Evolutionary conservation across 1,284 basidiomycete species (phyloP).

Genomic region (Sanghuangporus sanghuang): DNA sequence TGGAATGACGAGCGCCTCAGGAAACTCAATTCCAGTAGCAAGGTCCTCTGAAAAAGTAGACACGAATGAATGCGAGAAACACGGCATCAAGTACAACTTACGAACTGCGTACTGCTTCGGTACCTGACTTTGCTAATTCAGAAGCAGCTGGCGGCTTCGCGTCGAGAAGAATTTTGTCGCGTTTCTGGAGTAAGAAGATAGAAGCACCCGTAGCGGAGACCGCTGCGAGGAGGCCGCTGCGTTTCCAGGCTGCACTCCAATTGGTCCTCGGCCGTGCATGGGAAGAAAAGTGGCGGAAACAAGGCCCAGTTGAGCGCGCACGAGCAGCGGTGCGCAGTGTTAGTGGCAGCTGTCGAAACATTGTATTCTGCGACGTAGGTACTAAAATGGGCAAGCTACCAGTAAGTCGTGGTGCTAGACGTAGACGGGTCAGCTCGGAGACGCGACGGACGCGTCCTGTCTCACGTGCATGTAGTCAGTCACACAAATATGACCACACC

Average conservation of each 20-base stretch:
- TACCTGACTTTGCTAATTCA: not conserved
- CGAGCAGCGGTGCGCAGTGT: not conserved
- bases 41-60: conserved; percentile 48
- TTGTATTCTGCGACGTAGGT: not conserved
- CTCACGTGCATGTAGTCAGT: not conserved
- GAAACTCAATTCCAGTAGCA: conserved; percentile 68
- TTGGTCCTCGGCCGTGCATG: not conserved
- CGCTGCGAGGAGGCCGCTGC: not conserved
- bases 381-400: not conserved
- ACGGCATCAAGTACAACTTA: conserved; percentile 1
- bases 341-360: not conserved
- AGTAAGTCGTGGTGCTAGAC: not conserved
- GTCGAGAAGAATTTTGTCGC: conserved; percentile 3
- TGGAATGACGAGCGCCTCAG: conserved; percentile 53
- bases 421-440: not conserved
- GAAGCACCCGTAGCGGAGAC: not conserved
- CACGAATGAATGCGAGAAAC: not conserved
- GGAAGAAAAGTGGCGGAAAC: not conserved
- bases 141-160: not conserved
- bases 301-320: not conserved
- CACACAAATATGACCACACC: too few relatives aligned
- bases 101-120: conserved; percentile 10
- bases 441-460: not conserved
- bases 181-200: conserved; percentile 1
- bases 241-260: not conserved